Evolutionary conservation across 805 yeast genomes (phyloP).

Genomic region (Metschnikowia lunata): DNA sequence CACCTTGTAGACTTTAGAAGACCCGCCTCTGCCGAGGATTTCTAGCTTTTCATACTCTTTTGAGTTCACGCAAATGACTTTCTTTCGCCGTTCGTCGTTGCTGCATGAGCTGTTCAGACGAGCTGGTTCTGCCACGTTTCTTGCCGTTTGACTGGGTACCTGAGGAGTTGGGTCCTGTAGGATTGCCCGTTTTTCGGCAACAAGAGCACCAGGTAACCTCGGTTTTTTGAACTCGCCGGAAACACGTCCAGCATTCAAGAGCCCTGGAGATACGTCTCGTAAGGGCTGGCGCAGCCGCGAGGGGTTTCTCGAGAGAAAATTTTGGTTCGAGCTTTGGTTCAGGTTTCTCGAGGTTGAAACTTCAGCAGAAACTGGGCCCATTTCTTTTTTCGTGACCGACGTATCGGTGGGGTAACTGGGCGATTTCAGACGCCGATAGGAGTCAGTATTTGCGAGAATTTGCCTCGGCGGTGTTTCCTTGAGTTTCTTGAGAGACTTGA

Average conservation of each 20-base stretch:
- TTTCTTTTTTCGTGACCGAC: too few relatives aligned
- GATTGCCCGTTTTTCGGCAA: neutral
- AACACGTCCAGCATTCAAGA: constrained; percentile 10
- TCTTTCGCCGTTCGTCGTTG: constrained; percentile 22
- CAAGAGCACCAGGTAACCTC: constrained; percentile 17
- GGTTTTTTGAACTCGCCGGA: constrained; percentile 34
- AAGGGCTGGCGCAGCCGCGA: constrained; percentile 7
- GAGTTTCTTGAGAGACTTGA: constrained; percentile 15
- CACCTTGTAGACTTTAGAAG: constrained; percentile 85
- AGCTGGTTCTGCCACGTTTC: neutral
- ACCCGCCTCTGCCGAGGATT: constrained; percentile 83
- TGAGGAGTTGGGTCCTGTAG: constrained; percentile 4
- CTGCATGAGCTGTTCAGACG: neutral
- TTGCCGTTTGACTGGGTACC: neutral
- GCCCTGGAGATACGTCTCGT: constrained; percentile 5
- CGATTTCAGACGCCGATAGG: too few relatives aligned
- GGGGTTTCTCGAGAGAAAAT: too few relatives aligned
- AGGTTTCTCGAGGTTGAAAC: too few relatives aligned
- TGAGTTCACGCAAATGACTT: constrained; percentile 44
- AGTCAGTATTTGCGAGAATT: too few relatives aligned
- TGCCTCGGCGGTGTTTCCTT: constrained; percentile 8
- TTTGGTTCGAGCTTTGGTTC: too few relatives aligned
- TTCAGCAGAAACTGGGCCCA: too few relatives aligned
- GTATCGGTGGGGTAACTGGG: too few relatives aligned
- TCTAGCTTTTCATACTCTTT: constrained; percentile 70